Evolutionary conservation across 2,329 filamentous ascomycete species (phyloP), one percentile per base, ranked within the genome.

Genomic region (Neopestalotiopsis sp.): DNA sequence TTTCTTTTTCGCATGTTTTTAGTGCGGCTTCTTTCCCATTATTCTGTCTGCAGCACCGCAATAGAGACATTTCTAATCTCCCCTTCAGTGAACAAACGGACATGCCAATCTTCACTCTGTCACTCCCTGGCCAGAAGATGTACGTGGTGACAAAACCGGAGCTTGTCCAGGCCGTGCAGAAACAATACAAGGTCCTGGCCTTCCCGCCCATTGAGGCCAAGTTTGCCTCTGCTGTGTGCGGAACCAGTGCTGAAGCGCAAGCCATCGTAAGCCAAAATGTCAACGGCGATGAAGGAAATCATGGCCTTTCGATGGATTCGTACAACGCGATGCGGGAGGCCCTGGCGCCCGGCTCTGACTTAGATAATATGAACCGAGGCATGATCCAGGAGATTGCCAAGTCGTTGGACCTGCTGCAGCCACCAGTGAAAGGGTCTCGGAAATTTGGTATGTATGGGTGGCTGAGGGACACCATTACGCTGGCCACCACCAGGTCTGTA

Each of bases 381-480:
- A 59, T 59, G 57, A 30, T 59, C 13, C 24, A 14, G 3, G 57
- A 59, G 30, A 59, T 59, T n/a, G 30, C 24, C 3, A 59, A 59
- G 28, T 59, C 57, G 10, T 12, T 59, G 9, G 57, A 59, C 24
- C 4, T 30, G 3, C 57, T 59, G 1, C 24, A 24, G 45, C 45
- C 57, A 14, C 10, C 24, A 3, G 28, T 10, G 57, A 59, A 59
- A 2, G 30, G 17, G 30, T 24, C 12, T 2, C 24, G 30, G 30
- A 30, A 30, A 2, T 66, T 61, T n/a, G 78, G 82, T 66, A 75
- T 84, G 5, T 74, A 84, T 14, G 63, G 66, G 3, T 83, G 81
- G 81, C 73, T 81, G 3, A 79, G 81, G 17, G 80, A 81, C 67
- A 72, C 83, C 28, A 81, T 84, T 28, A 80, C 81, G 0, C 65